phyloP scores from a whole-genome alignment of 768 basidiomycete species.

The Rhizopogon vinicolor region DNA sequence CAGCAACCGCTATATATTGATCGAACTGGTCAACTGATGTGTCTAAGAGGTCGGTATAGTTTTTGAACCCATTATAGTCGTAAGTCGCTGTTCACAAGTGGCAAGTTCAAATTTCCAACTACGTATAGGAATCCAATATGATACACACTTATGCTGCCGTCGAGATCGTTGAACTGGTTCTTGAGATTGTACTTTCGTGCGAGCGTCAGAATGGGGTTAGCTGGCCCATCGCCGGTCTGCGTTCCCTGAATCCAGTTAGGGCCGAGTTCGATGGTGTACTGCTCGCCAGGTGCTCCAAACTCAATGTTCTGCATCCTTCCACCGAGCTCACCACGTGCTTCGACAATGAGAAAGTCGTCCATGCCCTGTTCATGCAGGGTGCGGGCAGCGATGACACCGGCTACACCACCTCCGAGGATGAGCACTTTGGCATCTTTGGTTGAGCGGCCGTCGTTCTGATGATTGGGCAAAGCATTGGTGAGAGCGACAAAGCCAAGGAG shows the following conservation, averaged over 20 bases:
- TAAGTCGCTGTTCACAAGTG: constrained; percentile 41
- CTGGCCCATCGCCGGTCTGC: constrained; percentile 40
- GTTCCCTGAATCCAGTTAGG: constrained; percentile 62
- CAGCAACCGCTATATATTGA: constrained; percentile 39
- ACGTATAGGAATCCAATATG: background rate
- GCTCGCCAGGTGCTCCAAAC: constrained; percentile 35
- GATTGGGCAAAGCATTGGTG: background rate
- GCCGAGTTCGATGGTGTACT: constrained; percentile 49
- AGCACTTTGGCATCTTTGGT: constrained; percentile 35
- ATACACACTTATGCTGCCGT: constrained; percentile 39
- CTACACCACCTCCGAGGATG: constrained; percentile 62
- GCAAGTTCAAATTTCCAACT: background rate
- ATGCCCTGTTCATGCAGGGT: constrained; percentile 51
- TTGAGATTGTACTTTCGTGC: constrained; percentile 50
- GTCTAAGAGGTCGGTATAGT: constrained; percentile 44
- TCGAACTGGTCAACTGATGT: constrained; percentile 35
- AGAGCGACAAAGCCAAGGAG: background rate
- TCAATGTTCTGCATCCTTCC: constrained; percentile 49
- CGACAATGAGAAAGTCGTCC: constrained; percentile 55
- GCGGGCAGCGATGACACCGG: constrained; percentile 62
- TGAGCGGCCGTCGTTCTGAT: background rate
- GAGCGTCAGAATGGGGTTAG: constrained; percentile 57
- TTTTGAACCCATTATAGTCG: constrained; percentile 43
- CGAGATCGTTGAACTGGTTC: constrained; percentile 41
- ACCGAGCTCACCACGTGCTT: constrained; percentile 54